Base-by-base conservation (phyloP, 768 basidiomycete species). In the Lyophyllum atratum region DNA sequence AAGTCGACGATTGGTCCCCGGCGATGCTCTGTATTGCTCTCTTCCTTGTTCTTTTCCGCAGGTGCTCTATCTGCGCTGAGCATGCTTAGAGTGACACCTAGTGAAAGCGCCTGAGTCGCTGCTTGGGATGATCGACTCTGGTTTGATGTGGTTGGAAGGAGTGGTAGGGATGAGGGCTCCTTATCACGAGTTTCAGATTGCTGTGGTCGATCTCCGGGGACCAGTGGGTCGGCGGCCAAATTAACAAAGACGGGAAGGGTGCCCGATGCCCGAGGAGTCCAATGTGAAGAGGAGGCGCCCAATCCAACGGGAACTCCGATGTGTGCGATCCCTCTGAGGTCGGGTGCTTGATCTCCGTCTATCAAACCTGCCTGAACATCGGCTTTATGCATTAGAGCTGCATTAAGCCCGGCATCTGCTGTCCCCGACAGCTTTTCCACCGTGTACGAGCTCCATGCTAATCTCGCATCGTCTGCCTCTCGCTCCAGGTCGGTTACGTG, bases 401-500 rank as follows among this genome's bases (percentile, higher is more conserved):
- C n/a, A 11, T 31, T 15, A 8, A 15, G 15, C 17, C 19, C 40
- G 5, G 14, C 22, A 33, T 44, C 26, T 7, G 25, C 17, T 28
- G 1, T 44, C 11, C 17, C 24, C 4, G 40, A 42, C 2, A 12
- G 11, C 5, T 24, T 22, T 42, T n/a, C 39, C 4, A 40, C 39
- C n/a, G 11, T n/a, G 2, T n/a, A 24, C 25, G 22, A 55, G 2
- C 53, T 47, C 58, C 58, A 59, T 24, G 54, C 58, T 21, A 49
- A 31, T 11, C 44, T 49, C 15, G 37, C 58, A 26, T 54, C 58
- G 43, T 52, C 34, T 19, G 58, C 54, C 19, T 54, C 54, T 40
- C 25, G 53, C 34, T 59, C 58, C 4, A 59, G 49, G 29, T 59
- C 58, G 8, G 19, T 39, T 29, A 59, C n/a, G 10, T 17, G 52